Conservation (phyloP, 139 green algal species). For the Chlamydomonas incerta region DNA sequence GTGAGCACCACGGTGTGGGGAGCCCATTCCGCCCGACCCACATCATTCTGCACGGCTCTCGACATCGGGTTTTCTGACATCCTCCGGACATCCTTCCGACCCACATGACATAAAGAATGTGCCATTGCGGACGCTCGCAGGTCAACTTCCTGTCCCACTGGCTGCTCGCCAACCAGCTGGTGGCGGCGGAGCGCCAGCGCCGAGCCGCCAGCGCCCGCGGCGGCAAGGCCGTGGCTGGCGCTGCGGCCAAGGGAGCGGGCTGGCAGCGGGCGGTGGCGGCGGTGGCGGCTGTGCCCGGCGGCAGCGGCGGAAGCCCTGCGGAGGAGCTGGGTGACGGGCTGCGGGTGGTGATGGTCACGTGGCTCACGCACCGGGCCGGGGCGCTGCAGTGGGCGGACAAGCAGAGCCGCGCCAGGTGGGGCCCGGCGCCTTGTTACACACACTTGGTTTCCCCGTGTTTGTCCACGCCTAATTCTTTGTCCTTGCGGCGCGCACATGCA, state of each 20-base stretch:
- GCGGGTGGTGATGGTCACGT: slow-evolving; percentile 64
- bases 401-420: slow-evolving; percentile 11
- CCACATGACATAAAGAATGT: too few relatives aligned
- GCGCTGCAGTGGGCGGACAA: slow-evolving; percentile 61
- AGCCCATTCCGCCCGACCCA: too few relatives aligned
- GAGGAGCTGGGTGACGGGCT: slow-evolving; percentile 20
- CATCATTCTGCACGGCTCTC: too few relatives aligned
- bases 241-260: not conserved
- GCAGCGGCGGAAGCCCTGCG: not conserved
- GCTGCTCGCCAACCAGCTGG: slow-evolving; percentile 66
- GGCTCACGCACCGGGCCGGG: slow-evolving; percentile 62
- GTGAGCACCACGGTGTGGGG: too few relatives aligned
- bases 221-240: not conserved
- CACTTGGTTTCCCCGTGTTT: too few relatives aligned
- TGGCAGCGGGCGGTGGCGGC: not conserved
- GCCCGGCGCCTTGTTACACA: too few relatives aligned
- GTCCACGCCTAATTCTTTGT: too few relatives aligned
- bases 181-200: slow-evolving; percentile 35
- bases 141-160: slow-evolving; percentile 77
- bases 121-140: slow-evolving; percentile 15
- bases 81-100: too few relatives aligned
- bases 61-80: too few relatives aligned
- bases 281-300: not conserved
- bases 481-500: too few relatives aligned
- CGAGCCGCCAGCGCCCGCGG: not conserved